Evolutionary conservation across 2,329 filamentous ascomycete species (phyloP).

Genomic region (Tolypocladium amazonense): DNA sequence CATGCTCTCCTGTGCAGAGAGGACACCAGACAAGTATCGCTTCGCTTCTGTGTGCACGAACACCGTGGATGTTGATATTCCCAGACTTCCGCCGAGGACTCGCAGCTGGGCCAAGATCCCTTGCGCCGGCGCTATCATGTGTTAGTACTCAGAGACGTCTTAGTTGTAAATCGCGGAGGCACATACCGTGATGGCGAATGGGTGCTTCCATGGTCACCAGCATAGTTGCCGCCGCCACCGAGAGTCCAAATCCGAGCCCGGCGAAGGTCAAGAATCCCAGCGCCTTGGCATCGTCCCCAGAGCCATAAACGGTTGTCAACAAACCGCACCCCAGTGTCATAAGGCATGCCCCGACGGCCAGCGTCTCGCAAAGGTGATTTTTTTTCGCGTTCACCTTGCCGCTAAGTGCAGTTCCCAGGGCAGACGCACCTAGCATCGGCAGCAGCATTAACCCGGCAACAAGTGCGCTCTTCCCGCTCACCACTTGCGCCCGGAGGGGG

Average conservation of each 20-base stretch:
- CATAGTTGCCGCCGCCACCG: conserved; percentile 36
- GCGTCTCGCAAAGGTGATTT: conserved; percentile 31
- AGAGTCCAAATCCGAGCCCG: conserved; percentile 42
- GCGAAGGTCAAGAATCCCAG: conserved; percentile 39
- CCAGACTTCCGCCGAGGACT: conserved; percentile 42
- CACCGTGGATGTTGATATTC: conserved; percentile 41
- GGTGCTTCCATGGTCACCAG: conserved; percentile 30
- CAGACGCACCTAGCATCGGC: conserved; percentile 39
- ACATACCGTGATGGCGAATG: conserved; percentile 33
- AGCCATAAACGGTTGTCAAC: conserved; percentile 24
- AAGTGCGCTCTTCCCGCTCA: conserved; percentile 34
- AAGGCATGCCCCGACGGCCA: conserved; percentile 28
- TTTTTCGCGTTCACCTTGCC: conserved; percentile 30
- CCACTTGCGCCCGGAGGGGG: conserved; percentile 38
- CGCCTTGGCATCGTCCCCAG: conserved; percentile 29
- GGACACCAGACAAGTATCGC: conserved; percentile 14
- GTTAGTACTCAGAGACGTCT: neutral
- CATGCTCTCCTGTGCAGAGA: conserved; percentile 17
- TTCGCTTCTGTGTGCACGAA: conserved; percentile 25
- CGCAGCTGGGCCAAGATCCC: conserved; percentile 40
- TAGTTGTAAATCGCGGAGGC: neutral
- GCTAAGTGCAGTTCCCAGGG: conserved; percentile 30
- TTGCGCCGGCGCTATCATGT: conserved; percentile 34
- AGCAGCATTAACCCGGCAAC: conserved; percentile 40
- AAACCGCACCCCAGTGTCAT: conserved; percentile 37